Evolutionary conservation across 345 rosid species (phyloP).

Genomic region (Moricandia arvensis): DNA sequence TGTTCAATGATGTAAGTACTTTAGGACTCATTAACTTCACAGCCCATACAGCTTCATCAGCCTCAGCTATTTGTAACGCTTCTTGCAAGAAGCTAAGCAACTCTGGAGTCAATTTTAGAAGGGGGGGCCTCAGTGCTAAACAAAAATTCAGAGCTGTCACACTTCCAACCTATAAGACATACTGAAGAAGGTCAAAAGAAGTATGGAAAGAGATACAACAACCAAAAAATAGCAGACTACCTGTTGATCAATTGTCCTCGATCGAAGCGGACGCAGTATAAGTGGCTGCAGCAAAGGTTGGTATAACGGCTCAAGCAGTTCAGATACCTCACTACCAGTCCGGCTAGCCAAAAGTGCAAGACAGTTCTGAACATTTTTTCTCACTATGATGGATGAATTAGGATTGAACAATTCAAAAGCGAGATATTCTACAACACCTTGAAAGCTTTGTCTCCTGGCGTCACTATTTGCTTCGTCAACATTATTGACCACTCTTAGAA

Average conservation of each 20-base stretch:
- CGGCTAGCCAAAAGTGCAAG: constrained; percentile 94
- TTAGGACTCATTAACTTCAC: constrained; percentile 90
- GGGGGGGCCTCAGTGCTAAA: constrained; percentile 96
- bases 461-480: constrained; percentile 94
- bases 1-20: constrained; percentile 71
- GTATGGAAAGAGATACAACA: constrained; percentile 3
- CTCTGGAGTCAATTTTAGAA: constrained; percentile 90
- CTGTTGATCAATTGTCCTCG: constrained; percentile 97
- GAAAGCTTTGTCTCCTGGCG: constrained; percentile 81
- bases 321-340: constrained; percentile 96
- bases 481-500: constrained; percentile 94
- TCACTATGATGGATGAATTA: constrained; percentile 74
- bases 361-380: constrained; percentile 94
- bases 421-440: constrained; percentile 87
- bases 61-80: constrained; percentile 96
- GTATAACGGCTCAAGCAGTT: constrained; percentile 87
- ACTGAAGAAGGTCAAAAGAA: constrained; percentile 32
- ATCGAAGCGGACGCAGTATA: constrained; percentile 75
- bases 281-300: constrained; percentile 92
- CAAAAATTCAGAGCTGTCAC: constrained; percentile 95
- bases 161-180: constrained; percentile 74
- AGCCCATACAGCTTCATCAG: constrained; percentile 90
- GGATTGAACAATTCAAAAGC: constrained; percentile 91
- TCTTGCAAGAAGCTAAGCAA: constrained; percentile 93
- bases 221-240: constrained; percentile 38